Evolutionary conservation across 2,329 filamentous ascomycete genomes (phyloP), one percentile per base, ranked within the genome.

Genomic region (Teratosphaeriaceae sp.): DNA sequence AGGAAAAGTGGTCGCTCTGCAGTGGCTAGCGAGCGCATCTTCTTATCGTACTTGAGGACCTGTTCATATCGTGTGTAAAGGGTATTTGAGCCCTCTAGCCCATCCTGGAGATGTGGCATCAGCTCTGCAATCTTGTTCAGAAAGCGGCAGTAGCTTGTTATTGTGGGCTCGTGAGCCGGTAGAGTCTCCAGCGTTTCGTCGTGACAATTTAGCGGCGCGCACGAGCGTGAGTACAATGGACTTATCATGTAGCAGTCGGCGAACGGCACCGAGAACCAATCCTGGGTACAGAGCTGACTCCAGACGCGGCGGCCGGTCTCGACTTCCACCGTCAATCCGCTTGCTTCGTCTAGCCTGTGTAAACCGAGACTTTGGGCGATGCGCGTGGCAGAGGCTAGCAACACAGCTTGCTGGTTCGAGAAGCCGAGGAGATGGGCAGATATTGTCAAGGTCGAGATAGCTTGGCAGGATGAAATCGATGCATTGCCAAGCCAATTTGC

Each of bases 381-480:
- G 15, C 43, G 35, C 1, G 44, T 27, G n/a, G 47, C 47, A 18
- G 43, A 40, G 2, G 40, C 44, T 2, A 46, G 30, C 20, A 49
- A 38, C 19, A 49, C 34, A n/a, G 46, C 33, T 26, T 46, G 44
- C 37, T 46, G 43, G 37, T 49, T 43, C 15, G 43, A 46, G 31
- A 18, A 42, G 9, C 44, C 46, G 6, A 49, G 43, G 4, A 46
- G 38, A n/a, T 49, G 40, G n/a, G 37, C 44, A 18, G 41, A 37
- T 18, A 49, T 49, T 16, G 46, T 47, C 29, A 47, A 21, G 24
- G 41, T 47, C 15, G 45, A 37, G 23, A 47, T 47, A 1, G 43
- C 39, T 36, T 46, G 30, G 24, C 43, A 46, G 18, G 39, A 38
- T 5, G 21, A 29, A 23, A 46, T 46, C 2, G 43, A 46, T 15